Evolutionary conservation across 208 protist genomes (phyloP).

Genomic region (Naegleria fowleri): DNA sequence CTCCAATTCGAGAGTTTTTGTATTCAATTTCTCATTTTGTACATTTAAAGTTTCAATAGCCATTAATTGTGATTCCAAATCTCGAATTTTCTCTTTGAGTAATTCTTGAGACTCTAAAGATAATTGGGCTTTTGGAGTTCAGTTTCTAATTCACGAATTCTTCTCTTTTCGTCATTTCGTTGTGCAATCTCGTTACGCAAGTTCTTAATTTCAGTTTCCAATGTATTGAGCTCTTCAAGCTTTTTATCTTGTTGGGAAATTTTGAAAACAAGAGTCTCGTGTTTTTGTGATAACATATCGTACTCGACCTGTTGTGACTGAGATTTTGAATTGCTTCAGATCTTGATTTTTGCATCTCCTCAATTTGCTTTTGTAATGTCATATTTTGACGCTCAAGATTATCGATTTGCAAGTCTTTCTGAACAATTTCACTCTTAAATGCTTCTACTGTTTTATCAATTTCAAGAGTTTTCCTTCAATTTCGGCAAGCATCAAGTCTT

Average conservation of each 20-base stretch:
- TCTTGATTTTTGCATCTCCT: not conserved
- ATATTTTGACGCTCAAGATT: not conserved
- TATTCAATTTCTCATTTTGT: not conserved
- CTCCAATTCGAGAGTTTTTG: not conserved
- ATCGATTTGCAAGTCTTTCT: not conserved
- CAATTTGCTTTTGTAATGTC: not conserved
- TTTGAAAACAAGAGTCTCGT: not conserved
- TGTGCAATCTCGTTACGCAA: not conserved
- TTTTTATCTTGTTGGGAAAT: not conserved
- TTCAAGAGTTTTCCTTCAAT: not conserved
- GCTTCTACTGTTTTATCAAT: not conserved
- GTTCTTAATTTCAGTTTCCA: not conserved
- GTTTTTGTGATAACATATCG: not conserved
- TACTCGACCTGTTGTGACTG: not conserved
- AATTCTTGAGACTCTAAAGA: not conserved
- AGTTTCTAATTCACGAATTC: not conserved
- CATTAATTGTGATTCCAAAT: not conserved
- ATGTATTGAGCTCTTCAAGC: not conserved
- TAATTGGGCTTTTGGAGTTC: not conserved
- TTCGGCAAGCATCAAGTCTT: not conserved
- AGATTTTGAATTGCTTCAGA: not conserved
- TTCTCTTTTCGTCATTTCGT: not conserved
- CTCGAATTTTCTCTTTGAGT: not conserved
- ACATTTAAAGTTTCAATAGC: not conserved
- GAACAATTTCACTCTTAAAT: not conserved